A percentile compares a stretch with the other conserved stretches of the same genome.
Evolutionary conservation across 2,329 filamentous ascomycete species (phyloP).

Genomic region (Paracoccidioides lutzii): DNA sequence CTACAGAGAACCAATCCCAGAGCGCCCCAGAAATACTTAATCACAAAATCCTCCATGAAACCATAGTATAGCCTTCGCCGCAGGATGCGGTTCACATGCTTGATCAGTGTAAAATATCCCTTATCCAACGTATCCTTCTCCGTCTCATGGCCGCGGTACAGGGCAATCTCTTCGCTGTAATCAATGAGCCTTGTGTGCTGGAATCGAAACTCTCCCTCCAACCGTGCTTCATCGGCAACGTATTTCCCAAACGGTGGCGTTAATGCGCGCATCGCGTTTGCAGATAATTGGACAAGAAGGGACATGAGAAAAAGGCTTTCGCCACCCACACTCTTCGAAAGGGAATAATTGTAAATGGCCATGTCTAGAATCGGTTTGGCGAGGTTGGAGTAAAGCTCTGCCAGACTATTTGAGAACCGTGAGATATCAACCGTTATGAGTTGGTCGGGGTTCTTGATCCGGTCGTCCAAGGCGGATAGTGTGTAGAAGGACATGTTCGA

Average conservation of each 20-base stretch:
- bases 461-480: conserved; percentile 84
- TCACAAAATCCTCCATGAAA: conserved; percentile 99
- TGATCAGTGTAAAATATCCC: conserved; percentile 97
- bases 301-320: conserved; percentile 95
- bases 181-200: conserved; percentile 91
- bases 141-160: conserved; percentile 82
- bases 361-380: conserved; percentile 93
- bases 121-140: conserved; percentile 97
- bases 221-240: conserved; percentile 83
- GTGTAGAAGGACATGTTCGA: conserved; percentile 98
- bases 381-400: conserved; percentile 89
- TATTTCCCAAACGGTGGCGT: conserved; percentile 96
- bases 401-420: conserved; percentile 88
- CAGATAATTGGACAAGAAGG: conserved; percentile 81
- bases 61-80: conserved; percentile 86
- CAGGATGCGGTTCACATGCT: conserved; percentile 94
- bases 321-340: conserved; percentile 89
- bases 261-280: conserved; percentile 81
- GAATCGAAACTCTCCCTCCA: conserved; percentile 94
- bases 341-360: conserved; percentile 88
- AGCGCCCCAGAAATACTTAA: conserved; percentile 98
- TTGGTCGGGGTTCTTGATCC: conserved; percentile 97
- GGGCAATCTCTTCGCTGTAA: conserved; percentile 85
- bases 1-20: conserved; percentile 84
- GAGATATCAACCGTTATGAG: conserved; percentile 93